Conservation (phyloP, 192 early-diverging fungal species). For the Backusella westeae region DNA sequence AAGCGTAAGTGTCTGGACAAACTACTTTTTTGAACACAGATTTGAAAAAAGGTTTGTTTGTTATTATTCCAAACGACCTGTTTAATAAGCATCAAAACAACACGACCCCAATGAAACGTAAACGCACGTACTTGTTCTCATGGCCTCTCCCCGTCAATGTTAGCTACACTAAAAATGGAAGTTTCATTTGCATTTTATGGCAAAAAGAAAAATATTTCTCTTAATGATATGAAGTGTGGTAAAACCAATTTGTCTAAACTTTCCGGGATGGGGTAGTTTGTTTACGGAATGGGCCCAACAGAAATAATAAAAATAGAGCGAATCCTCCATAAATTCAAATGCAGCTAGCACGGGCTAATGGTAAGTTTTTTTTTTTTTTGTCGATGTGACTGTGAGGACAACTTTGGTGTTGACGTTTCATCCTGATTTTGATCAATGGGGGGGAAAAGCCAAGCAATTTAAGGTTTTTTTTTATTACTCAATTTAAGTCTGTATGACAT, state of each 20-base stretch:
- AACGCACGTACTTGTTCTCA: neutral
- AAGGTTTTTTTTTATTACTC: too few species aligned
- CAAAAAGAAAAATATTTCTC: neutral
- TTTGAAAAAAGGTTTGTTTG: neutral
- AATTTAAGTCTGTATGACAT: neutral
- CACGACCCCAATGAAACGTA: neutral
- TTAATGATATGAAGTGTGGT: neutral
- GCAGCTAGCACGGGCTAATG: neutral
- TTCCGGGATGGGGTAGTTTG: neutral
- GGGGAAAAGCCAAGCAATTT: neutral
- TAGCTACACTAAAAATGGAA: conserved; percentile 3
- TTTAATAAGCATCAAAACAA: neutral
- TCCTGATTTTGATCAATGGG: neutral
- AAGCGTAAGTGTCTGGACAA: neutral
- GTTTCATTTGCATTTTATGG: neutral
- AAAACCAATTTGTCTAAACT: neutral
- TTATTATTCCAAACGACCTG: neutral
- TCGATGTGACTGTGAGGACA: neutral
- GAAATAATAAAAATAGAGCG: neutral
- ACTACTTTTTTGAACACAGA: neutral
- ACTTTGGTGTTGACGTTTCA: neutral
- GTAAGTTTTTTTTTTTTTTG: neutral
- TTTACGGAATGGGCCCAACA: neutral
- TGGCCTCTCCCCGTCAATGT: neutral
- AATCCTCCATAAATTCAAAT: neutral